A percentile compares a stretch with the other conserved stretches of the same genome.
Conservation (phyloP, 306 rosid species). For the Morella rubra region DNA sequence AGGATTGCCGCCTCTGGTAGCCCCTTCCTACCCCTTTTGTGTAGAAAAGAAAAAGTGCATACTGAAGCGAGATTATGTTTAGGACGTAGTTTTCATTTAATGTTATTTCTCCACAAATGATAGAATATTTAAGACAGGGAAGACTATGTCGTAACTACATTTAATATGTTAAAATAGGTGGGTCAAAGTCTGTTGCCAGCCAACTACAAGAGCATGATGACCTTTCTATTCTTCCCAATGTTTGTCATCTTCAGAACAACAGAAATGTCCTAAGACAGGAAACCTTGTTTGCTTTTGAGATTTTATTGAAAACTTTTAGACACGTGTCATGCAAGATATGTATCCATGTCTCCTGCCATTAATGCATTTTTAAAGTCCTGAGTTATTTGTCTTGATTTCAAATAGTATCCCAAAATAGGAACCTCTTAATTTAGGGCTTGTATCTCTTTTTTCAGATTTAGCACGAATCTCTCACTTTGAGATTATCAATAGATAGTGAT, state of each 20-base stretch:
- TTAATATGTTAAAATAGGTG: too few relatives aligned
- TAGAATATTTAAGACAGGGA: too few relatives aligned
- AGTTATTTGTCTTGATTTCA: background rate
- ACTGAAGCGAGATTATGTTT: too few relatives aligned
- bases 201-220: background rate
- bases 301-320: background rate
- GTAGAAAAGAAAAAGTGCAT: too few relatives aligned
- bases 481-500: conserved; percentile 5
- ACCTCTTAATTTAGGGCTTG: conserved; percentile 6
- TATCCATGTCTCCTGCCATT: conserved; percentile 4
- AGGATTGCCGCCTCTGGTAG: too few relatives aligned
- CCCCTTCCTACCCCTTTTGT: too few relatives aligned
- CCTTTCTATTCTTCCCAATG: background rate
- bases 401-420: background rate
- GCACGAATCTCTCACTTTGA: background rate
- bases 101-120: too few relatives aligned
- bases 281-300: background rate
- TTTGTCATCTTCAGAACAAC: too few relatives aligned
- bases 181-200: background rate
- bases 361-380: background rate
- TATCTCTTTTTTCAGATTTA: background rate
- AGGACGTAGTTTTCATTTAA: too few relatives aligned
- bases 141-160: background rate
- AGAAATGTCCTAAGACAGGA: background rate
- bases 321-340: background rate